Base-by-base conservation (phyloP, 345 rosid species). In the Euphorbia peplus region DNA sequence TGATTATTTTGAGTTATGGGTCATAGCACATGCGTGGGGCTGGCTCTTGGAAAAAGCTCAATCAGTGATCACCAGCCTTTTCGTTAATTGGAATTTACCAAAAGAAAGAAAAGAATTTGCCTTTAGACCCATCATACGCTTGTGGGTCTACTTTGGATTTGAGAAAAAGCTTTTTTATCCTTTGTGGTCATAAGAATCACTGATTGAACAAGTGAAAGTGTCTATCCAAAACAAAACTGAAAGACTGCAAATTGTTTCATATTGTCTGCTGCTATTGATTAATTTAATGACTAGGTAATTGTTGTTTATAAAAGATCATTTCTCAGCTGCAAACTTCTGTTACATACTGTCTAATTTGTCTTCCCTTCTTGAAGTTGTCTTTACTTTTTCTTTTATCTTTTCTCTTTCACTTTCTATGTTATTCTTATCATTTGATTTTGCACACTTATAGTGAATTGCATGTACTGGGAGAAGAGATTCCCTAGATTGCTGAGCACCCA, bases 391-490 rank as follows among this genome's bases (percentile, higher is more conserved):
- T 29, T 24, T 55, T 59, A 9, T 46, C 22, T 51, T n/a, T 48
- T 37, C 28, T 28, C 28, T 24, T 22, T 19, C 1, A 5, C 28
- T 64, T n/a, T 1, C 37, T 0, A 30, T 69, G 4, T 51, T 11
- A 16, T 35, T 69, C 10, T 28, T 11, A 66, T 59, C 60, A 63
- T 58, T 66, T 32, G 58, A 68, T 58, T 64, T 57, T 73, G 18
- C 52, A 60, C 13, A 52, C 7, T 52, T 76, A 68, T 83, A 93
- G 98, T 93, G 32, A 93, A 93, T 78, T 90, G 98, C 83, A 89
- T 91, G 90, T 93, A 93, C 60, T 93, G 98, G 98, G 98, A 93
- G 80, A 82, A 79, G 75, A 82, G 97, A 65, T 93, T 87, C 83
- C 97, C 97, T 1, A 81, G 84, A 51, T 79, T 93, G 70, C 74